Percentiles rank a stretch among this genome's conserved stretches.
phyloP scores from a whole-genome alignment of 352 stramenopile species.

The Elongisporangium prolatum region DNA sequence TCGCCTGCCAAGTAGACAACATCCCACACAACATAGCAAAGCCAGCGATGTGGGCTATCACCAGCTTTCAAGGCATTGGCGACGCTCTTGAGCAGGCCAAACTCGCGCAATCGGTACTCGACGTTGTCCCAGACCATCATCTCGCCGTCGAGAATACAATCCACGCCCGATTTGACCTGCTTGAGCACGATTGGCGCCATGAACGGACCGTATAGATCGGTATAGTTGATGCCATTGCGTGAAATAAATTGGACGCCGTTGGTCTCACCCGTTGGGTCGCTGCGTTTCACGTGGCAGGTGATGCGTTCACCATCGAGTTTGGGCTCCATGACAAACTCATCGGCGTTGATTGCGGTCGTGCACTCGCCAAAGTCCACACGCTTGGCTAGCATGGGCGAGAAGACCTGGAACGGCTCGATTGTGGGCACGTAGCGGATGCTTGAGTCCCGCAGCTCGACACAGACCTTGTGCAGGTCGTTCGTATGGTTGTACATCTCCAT shows the following conservation, averaged over 20 bases:
- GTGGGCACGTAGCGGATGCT: slow-evolving; percentile 74
- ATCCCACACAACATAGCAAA: slow-evolving; percentile 86
- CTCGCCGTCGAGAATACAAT: slow-evolving; percentile 82
- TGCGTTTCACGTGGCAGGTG: slow-evolving; percentile 63
- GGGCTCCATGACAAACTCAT: slow-evolving; percentile 79
- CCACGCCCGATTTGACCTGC: slow-evolving; percentile 48
- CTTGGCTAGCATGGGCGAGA: slow-evolving; percentile 85
- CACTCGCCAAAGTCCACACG: slow-evolving; percentile 81
- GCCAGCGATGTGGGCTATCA: slow-evolving; percentile 60
- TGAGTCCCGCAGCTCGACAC: slow-evolving; percentile 68
- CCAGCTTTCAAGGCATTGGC: slow-evolving; percentile 49
- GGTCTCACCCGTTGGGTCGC: slow-evolving; percentile 7
- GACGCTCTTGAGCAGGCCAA: slow-evolving; percentile 78
- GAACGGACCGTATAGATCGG: slow-evolving; percentile 55
- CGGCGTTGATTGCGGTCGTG: slow-evolving; percentile 56
- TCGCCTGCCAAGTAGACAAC: slow-evolving; percentile 65
- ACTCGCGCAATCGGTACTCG: slow-evolving; percentile 70
- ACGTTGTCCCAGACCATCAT: slow-evolving; percentile 89
- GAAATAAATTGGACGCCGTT: slow-evolving; percentile 71
- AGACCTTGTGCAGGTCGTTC: slow-evolving; percentile 78
- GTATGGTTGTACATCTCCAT: slow-evolving; percentile 88
- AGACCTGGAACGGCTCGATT: slow-evolving; percentile 80
- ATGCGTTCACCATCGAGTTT: slow-evolving; percentile 85
- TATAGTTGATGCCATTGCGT: slow-evolving; percentile 83
- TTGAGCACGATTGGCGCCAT: slow-evolving; percentile 59